Conservation (phyloP, 2,329 filamentous ascomycete genomes). For the Chaetomiaceae sp. region DNA sequence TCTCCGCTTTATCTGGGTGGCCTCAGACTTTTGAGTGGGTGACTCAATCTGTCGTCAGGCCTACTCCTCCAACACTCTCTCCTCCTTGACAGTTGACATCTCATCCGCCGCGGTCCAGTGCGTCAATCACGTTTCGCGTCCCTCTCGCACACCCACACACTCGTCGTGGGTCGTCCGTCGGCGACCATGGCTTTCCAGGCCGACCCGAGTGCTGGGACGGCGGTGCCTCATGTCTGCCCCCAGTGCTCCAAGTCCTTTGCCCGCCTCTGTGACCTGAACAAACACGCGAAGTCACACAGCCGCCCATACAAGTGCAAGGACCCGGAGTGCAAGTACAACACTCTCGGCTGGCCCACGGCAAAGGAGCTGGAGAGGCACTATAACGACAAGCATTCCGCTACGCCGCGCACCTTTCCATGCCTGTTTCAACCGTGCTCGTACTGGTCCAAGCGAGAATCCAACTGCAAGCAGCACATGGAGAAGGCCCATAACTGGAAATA, state of each 20-base stretch:
- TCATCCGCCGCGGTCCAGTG: background rate
- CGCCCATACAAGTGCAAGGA: slow-evolving; percentile 71
- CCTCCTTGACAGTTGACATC: background rate
- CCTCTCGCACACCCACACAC: background rate
- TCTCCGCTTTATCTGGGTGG: background rate
- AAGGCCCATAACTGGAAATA: slow-evolving; percentile 72
- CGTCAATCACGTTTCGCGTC: background rate
- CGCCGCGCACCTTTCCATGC: slow-evolving; percentile 64
- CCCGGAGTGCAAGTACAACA: slow-evolving; percentile 62
- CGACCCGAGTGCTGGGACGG: slow-evolving; percentile 1
- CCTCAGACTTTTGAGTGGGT: background rate
- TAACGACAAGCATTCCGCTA: slow-evolving; percentile 69
- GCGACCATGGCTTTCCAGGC: slow-evolving; percentile 16
- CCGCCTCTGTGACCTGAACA: slow-evolving; percentile 43
- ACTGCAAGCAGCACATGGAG: slow-evolving; percentile 85
- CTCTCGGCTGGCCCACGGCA: slow-evolving; percentile 70
- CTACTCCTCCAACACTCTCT: background rate
- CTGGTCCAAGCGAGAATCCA: slow-evolving; percentile 70
- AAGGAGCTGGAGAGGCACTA: slow-evolving; percentile 74
- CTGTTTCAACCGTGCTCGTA: slow-evolving; percentile 63
- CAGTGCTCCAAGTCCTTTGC: slow-evolving; percentile 29
- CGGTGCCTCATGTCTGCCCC: slow-evolving; percentile 23
- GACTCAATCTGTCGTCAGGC: background rate
- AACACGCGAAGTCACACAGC: slow-evolving; percentile 74
- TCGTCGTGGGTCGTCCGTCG: background rate